phyloP scores from a whole-genome alignment of 83 land plant genomes.

The Thuja plicata region DNA sequence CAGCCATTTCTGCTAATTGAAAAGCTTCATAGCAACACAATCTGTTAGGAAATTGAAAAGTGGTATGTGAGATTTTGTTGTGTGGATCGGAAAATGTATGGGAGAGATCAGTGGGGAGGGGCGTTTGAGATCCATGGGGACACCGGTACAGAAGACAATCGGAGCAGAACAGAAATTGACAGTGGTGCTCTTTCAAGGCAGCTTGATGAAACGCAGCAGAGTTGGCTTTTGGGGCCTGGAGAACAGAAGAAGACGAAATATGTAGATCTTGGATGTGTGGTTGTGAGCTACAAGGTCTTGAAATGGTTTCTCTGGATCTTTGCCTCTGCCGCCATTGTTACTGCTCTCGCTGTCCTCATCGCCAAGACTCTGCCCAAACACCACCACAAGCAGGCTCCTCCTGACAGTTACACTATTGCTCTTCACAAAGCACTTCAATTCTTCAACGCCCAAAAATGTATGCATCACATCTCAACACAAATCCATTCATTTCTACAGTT shows the following conservation, averaged over 20 bases:
- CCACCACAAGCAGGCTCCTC: conserved; percentile 44
- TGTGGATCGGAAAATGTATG: neutral
- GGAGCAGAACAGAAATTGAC: conserved; percentile 49
- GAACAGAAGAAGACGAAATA: conserved; percentile 60
- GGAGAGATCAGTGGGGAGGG: conserved; percentile 51
- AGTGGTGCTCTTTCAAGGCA: conserved; percentile 32
- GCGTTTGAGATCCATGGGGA: conserved; percentile 41
- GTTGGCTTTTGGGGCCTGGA: conserved; percentile 42
- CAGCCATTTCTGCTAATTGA: no score
- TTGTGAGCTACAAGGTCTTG: conserved; percentile 56
- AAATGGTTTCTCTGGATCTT: conserved; percentile 35
- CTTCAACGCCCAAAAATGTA: conserved; percentile 94
- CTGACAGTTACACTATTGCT: conserved; percentile 73
- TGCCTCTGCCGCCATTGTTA: conserved; percentile 36
- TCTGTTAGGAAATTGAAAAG: no score
- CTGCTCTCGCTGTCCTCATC: conserved; percentile 59
- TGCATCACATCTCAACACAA: conserved; percentile 16
- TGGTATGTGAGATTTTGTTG: neutral
- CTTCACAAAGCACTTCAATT: conserved; percentile 81
- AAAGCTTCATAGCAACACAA: neutral
- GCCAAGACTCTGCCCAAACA: conserved; percentile 62
- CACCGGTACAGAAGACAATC: conserved; percentile 34
- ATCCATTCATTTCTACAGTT: no score
- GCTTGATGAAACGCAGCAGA: conserved; percentile 49
- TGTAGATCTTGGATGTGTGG: conserved; percentile 79